Base-by-base conservation (phyloP, 164 flowering plant species). In the Berberis thunbergii region DNA sequence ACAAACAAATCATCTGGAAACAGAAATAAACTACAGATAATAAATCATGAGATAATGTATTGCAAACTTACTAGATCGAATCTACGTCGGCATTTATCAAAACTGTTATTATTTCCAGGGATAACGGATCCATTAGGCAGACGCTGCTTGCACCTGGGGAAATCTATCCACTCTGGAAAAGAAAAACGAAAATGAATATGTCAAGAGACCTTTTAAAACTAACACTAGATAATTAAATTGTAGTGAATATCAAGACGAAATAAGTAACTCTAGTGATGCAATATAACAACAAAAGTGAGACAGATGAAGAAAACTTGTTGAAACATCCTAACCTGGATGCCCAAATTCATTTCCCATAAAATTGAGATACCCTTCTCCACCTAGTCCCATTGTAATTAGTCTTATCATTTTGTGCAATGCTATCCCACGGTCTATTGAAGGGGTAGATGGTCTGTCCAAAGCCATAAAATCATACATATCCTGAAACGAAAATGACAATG, bases 261-360 rank as follows among this genome's bases (percentile, higher is more conserved):
- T 26, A 26, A 26, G 26, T 26, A 26, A 26, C 26, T 26, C 26
- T 26, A 26, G 8, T 50, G 54, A 7, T 50, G 54, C 8, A 7
- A 7, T 50, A 7, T 4, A 8, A 50, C 3, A 9, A 4, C 2
- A 50, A n/a, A 50, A 50, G 12, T 50, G 12, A 50, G 54, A 50
- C 54, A 52, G 10, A 6, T 1, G n/a, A 7, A 59, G 41, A 67
- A 59, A 6, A 42, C 13, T 59, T 13, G 52, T 13, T 52, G 10
- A 46, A 62, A 12, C 61, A 54, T 11, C 42, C 12, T 58, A 67
- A 95, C 99, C 99, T 59, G 97, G 99, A 78, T 95, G 99, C n/a
- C 99, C 99, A 83, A 95, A 95, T 81, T 95, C 99, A 82, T 95
- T 95, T 67, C 99, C 99, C 99, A 95, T 95, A 76, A 95, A 95